Base-by-base conservation (phyloP, 768 basidiomycete genomes). In the Paxillus ammoniavirescens region DNA sequence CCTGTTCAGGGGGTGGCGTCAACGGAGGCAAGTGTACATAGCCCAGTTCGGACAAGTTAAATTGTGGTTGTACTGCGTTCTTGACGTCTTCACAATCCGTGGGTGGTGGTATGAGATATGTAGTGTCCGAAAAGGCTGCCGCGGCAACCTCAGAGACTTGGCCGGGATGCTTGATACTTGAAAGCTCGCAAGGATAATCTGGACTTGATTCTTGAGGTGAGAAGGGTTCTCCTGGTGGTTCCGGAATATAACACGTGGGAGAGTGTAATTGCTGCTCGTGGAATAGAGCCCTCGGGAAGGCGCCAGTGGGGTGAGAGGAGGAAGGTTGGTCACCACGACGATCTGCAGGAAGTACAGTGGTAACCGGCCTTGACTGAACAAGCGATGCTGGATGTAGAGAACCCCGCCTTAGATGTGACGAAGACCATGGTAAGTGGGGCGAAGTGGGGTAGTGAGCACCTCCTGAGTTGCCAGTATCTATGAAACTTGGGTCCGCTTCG, bases 21-120 rank as follows among this genome's bases (percentile, higher is more conserved):
- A 74, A 50, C 14, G 75, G 73, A 4, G 73, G 70, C 3, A 78
- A 64, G 65, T 76, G 77, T 12, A 78, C 75, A 41, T 77, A 54
- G 14, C 74, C 75, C 50, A 66, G 70, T 55, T 75, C 71, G 13
- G 75, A 75, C 12, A 68, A 69, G 54, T 76, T 77, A 58, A 74
- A 73, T 6, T 18, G 42, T 43, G 10, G 18, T 26, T 43, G 23
- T 3, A 73, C 13, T 35, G 35, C 3, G 5, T 5, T 9, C 35
- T 9, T 70, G 15, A 68, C 41, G 41, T 26, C 14, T 14, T 49
- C 40, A 21, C 8, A 28, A 13, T 42, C 23, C 10, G 40, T 8
- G n/a, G 33, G 26, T 40, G 44, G 21, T 13, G 43, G 41, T 35
- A 42, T 48, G 18, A 48, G 52, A 5, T 51, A 7, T 1, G 50